A percentile compares a stretch with the other conserved stretches of the same genome.
Evolutionary conservation across 495 filamentous ascomycete species (phyloP).

Genomic region (Neurospora discreta): DNA sequence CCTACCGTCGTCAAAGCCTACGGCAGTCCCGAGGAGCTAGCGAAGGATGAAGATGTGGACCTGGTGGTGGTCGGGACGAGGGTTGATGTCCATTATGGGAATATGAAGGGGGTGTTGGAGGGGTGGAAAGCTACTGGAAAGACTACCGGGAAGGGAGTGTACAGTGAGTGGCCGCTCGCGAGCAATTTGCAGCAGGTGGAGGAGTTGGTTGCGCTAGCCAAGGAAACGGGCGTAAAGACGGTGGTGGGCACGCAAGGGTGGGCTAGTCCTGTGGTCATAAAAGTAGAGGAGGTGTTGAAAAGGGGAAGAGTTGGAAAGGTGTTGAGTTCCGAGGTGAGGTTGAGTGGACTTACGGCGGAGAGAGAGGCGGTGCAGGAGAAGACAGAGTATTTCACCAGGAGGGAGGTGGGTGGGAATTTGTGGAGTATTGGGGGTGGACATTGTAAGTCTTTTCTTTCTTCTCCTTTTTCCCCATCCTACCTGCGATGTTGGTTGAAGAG

Average conservation of each 20-base stretch:
- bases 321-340: constrained; percentile 38
- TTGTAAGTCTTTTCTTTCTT: constrained; percentile 17
- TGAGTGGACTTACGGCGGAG: constrained; percentile 25
- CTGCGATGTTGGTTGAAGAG: too few relatives aligned
- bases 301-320: constrained; percentile 41
- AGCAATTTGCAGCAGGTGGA: constrained; percentile 23
- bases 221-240: constrained; percentile 29
- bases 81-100: constrained; percentile 41
- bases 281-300: constrained; percentile 36
- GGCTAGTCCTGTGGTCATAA: constrained; percentile 29
- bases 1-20: constrained; percentile 36
- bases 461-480: not conserved
- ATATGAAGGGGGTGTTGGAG: constrained; percentile 28
- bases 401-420: constrained; percentile 37
- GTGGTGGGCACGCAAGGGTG: constrained; percentile 44
- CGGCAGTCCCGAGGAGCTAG: constrained; percentile 37
- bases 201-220: constrained; percentile 31
- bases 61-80: constrained; percentile 45
- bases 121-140: constrained; percentile 37
- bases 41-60: constrained; percentile 39
- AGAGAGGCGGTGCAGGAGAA: constrained; percentile 20
- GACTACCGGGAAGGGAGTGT: constrained; percentile 20
- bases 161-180: constrained; percentile 48
- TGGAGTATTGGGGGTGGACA: constrained; percentile 45
- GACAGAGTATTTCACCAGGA: constrained; percentile 33